A percentile compares a stretch with the other conserved stretches of the same genome.
These are phyloP conservation scores for Myxozyma kluyveri DNA, from an alignment of 805 yeast genomes.

Conservation along the genomic window DNA sequence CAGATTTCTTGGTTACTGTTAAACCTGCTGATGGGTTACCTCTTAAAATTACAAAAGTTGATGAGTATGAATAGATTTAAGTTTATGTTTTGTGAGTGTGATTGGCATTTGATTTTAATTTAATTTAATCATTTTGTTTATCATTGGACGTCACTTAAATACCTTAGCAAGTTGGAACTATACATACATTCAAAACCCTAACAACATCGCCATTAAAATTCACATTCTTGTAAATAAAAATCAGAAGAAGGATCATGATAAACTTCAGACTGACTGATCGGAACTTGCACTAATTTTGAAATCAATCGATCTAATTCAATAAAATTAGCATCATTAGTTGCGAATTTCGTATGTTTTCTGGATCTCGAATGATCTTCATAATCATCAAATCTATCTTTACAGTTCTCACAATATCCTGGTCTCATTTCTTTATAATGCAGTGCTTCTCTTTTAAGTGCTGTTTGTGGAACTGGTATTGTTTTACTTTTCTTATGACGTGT, in stretches of 20 bases:
- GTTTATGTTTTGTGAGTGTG: no score
- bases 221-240: no score
- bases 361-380: constrained; percentile 72
- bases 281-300: no score
- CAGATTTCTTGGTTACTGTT: constrained; percentile 12
- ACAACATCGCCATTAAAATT: no score
- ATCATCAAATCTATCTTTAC: constrained; percentile 76
- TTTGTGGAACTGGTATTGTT: constrained; percentile 29
- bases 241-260: no score
- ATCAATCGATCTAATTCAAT: constrained; percentile 73
- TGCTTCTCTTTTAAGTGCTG: constrained; percentile 25
- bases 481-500: constrained; percentile 19
- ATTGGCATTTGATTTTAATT: no score
- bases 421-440: constrained; percentile 29
- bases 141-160: no score
- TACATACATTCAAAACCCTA: no score
- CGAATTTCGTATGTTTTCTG: constrained; percentile 74
- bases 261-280: no score
- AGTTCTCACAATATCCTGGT: constrained; percentile 93
- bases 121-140: no score
- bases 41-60: constrained; percentile 16
- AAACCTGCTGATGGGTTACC: constrained; percentile 22
- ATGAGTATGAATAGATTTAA: constrained; percentile 8
- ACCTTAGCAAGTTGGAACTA: no score
- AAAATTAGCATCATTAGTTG: constrained; percentile 67